Evolutionary conservation across 176 grass and related monocot genomes (phyloP).

Genomic region (Avena sativa): DNA sequence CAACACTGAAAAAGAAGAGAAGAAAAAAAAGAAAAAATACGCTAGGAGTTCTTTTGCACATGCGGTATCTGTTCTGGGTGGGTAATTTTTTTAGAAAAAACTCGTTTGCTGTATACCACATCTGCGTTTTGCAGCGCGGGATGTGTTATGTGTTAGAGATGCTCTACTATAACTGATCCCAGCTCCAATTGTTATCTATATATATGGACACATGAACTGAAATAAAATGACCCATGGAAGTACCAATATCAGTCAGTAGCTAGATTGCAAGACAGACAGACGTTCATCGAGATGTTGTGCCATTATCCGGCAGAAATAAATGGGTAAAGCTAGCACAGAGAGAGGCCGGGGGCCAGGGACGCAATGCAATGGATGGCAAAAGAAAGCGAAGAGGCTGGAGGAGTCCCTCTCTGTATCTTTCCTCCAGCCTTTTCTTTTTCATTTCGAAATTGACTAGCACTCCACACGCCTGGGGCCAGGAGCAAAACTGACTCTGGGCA

Average conservation of each 20-base stretch:
- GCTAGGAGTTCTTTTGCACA: too few relatives aligned
- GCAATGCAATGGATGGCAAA: neutral
- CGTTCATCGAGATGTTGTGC: neutral
- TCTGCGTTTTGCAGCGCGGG: too few relatives aligned
- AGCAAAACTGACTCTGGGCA: slow-evolving; percentile 37
- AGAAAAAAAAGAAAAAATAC: too few relatives aligned
- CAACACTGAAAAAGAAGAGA: too few relatives aligned
- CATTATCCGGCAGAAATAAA: slow-evolving; percentile 32
- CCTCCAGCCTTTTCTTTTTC: slow-evolving; percentile 65
- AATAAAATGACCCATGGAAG: neutral
- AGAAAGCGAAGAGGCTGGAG: slow-evolving; percentile 45
- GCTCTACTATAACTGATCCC: too few relatives aligned
- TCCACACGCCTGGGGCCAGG: slow-evolving; percentile 29
- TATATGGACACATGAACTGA: neutral
- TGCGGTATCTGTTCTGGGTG: too few relatives aligned
- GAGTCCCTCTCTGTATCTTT: slow-evolving; percentile 64
- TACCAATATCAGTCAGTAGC: neutral
- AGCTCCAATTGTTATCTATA: neutral
- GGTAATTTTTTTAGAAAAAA: too few relatives aligned
- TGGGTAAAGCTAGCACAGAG: neutral
- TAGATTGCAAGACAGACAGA: neutral
- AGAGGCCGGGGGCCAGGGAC: neutral
- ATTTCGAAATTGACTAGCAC: slow-evolving; percentile 87
- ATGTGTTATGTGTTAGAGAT: too few relatives aligned
- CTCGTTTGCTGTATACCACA: too few relatives aligned